phyloP scores from a whole-genome alignment of 768 basidiomycete species.

The Crassisporium funariophilum region DNA sequence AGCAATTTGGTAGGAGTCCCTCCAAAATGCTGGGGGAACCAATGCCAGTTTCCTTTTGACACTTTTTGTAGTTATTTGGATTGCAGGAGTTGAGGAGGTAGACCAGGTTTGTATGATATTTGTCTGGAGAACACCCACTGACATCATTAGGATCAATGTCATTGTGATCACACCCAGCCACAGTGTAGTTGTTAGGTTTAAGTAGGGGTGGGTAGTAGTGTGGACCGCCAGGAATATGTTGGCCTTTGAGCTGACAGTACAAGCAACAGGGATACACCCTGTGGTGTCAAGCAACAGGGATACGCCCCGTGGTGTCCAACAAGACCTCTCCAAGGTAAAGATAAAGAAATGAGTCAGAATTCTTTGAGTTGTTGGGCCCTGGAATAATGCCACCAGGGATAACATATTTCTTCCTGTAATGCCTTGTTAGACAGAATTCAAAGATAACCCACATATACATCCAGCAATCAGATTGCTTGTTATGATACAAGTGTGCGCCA shows the following conservation, averaged over 20 bases:
- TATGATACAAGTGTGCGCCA: conserved; percentile 44
- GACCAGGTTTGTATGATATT: not conserved
- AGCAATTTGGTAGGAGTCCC: not conserved
- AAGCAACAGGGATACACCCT: not conserved
- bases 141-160: not conserved
- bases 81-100: not conserved
- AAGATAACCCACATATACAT: conserved; percentile 43
- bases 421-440: conserved; percentile 24
- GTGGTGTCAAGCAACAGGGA: not conserved
- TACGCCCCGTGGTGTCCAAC: not conserved
- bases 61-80: not conserved
- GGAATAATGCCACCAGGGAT: conserved; percentile 29
- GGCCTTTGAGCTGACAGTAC: not conserved
- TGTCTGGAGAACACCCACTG: not conserved
- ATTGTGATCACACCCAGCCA: not conserved
- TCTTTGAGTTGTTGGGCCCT: conserved; percentile 30
- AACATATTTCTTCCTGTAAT: conserved; percentile 26
- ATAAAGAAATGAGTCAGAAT: conserved; percentile 26
- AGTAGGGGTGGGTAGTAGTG: conserved; percentile 34
- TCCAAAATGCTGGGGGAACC: not conserved
- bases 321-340: no score
- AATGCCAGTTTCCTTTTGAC: not conserved
- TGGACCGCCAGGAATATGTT: not conserved
- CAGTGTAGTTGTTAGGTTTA: conserved; percentile 20
- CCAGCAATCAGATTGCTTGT: conserved; percentile 45